Percentiles rank a stretch among this genome's conserved stretches.
Evolutionary conservation across 345 rosid genomes (phyloP).

Genomic region (Ceriops zippeliana): DNA sequence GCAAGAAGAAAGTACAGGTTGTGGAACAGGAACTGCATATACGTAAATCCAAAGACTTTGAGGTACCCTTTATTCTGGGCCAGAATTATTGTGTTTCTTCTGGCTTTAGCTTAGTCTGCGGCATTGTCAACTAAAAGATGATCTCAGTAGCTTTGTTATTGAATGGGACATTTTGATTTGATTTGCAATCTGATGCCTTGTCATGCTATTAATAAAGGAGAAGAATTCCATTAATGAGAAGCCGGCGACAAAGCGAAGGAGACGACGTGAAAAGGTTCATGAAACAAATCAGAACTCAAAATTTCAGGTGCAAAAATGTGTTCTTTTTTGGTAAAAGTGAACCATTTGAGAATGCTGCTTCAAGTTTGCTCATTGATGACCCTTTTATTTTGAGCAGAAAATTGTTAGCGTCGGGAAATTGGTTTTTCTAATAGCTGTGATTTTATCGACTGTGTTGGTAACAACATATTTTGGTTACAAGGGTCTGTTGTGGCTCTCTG

Average conservation of each 20-base stretch:
- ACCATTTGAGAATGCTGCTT: not conserved
- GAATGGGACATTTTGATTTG: not conserved
- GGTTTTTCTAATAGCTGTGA: conserved; percentile 40
- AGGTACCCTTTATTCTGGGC: conserved; percentile 41
- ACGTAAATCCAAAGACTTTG: conserved; percentile 54
- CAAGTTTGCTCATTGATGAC: not conserved
- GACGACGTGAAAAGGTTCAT: conserved; percentile 51
- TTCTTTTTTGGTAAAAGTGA: not conserved
- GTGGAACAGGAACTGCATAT: conserved; percentile 54
- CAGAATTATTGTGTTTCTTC: not conserved
- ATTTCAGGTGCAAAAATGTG: conserved; percentile 46
- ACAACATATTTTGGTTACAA: conserved; percentile 68
- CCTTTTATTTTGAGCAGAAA: conserved; percentile 44
- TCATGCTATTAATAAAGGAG: conserved; percentile 37
- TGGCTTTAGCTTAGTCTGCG: conserved; percentile 4
- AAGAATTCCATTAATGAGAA: conserved; percentile 46
- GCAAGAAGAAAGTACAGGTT: conserved; percentile 57
- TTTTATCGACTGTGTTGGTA: conserved; percentile 32
- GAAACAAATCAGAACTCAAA: conserved; percentile 47
- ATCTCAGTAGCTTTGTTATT: not conserved
- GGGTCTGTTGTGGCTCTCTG: conserved; percentile 65
- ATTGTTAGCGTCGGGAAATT: conserved; percentile 35
- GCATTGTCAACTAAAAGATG: not conserved
- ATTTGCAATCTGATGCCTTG: conserved; percentile 6
- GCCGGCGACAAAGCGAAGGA: conserved; percentile 58